Percentiles rank a stretch among this genome's conserved stretches.
phyloP scores from a whole-genome alignment of 1,284 basidiomycete species.

The Cryptococcus hybrid region DNA sequence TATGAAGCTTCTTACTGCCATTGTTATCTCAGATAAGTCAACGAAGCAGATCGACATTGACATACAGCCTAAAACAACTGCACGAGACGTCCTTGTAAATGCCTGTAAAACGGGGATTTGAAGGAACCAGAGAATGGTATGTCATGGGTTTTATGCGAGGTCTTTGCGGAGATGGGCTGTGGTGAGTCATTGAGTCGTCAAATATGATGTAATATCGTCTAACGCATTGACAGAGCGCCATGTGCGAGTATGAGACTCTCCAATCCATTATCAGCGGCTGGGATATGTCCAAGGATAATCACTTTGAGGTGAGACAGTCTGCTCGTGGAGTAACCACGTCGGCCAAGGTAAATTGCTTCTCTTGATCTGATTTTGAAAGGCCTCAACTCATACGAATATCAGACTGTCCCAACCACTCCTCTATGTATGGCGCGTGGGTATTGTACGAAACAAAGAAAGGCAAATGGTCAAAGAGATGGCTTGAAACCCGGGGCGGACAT shows the following conservation, averaged over 20 bases:
- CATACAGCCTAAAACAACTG: constrained; percentile 32
- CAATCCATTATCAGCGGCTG: constrained; percentile 72
- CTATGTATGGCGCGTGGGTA: constrained; percentile 67
- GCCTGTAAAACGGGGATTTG: constrained; percentile 25
- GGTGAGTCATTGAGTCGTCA: constrained; percentile 25
- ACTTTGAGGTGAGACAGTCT: constrained; percentile 71
- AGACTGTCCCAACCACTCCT: constrained; percentile 69
- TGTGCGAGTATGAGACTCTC: constrained; percentile 73
- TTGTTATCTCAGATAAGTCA: too few relatives aligned
- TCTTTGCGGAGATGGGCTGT: constrained; percentile 42
- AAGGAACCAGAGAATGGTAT: constrained; percentile 15
- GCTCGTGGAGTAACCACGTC: constrained; percentile 53
- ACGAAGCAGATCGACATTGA: constrained; percentile 31
- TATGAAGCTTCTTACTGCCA: too few relatives aligned
- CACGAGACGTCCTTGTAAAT: constrained; percentile 32
- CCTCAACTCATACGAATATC: constrained; percentile 1
- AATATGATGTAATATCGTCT: not conserved
- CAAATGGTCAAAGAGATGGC: constrained; percentile 87
- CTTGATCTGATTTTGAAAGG: constrained; percentile 2
- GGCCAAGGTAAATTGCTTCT: constrained; percentile 15
- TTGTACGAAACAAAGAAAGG: constrained; percentile 83
- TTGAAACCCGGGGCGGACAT: constrained; percentile 77
- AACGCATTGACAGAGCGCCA: constrained; percentile 65
- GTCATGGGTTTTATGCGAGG: constrained; percentile 44
- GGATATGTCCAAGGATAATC: constrained; percentile 74